phyloP scores from a whole-genome alignment of 1,139 yeast species.

The Hansenula sp. region DNA sequence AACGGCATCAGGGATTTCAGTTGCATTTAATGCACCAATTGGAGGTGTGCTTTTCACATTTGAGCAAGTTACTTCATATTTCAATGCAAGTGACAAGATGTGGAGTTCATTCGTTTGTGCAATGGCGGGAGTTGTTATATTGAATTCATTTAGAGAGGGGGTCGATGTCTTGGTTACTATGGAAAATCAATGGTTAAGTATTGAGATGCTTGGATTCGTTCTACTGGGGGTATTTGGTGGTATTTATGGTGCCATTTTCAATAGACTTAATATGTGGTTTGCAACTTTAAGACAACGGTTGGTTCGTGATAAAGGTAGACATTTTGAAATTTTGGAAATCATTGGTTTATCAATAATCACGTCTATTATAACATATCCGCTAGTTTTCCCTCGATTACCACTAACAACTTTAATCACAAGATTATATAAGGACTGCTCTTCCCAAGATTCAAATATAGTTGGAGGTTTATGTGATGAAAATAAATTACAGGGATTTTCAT shows the following conservation, averaged over 20 bases:
- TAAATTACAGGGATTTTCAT: conserved; percentile 21
- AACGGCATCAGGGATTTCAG: conserved; percentile 89
- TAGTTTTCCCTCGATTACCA: conserved; percentile 51
- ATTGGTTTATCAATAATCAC: conserved; percentile 45
- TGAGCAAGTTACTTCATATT: conserved; percentile 66
- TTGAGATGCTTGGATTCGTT: conserved; percentile 69
- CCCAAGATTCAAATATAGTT: conserved; percentile 10
- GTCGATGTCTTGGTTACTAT: conserved; percentile 63
- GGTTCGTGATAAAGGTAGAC: conserved; percentile 16
- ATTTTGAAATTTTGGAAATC: conserved; percentile 40
- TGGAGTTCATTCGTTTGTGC: conserved; percentile 84
- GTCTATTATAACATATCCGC: conserved; percentile 51
- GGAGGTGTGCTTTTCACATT: conserved; percentile 90
- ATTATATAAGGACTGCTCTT: conserved; percentile 62
- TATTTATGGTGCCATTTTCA: conserved; percentile 53
- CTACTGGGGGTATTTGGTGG: conserved; percentile 71
- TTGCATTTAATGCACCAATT: conserved; percentile 91
- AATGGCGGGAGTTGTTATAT: conserved; percentile 63
- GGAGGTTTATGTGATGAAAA: conserved; percentile 33
- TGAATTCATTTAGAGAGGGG: conserved; percentile 57
- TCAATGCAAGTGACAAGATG: conserved; percentile 60
- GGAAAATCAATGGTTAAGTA: conserved; percentile 67
- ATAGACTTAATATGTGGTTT: conserved; percentile 42
- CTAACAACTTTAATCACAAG: conserved; percentile 51
- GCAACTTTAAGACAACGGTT: conserved; percentile 31